Conservation (phyloP, 1,139 yeast genomes). For the Yamadazyma diospyri region DNA sequence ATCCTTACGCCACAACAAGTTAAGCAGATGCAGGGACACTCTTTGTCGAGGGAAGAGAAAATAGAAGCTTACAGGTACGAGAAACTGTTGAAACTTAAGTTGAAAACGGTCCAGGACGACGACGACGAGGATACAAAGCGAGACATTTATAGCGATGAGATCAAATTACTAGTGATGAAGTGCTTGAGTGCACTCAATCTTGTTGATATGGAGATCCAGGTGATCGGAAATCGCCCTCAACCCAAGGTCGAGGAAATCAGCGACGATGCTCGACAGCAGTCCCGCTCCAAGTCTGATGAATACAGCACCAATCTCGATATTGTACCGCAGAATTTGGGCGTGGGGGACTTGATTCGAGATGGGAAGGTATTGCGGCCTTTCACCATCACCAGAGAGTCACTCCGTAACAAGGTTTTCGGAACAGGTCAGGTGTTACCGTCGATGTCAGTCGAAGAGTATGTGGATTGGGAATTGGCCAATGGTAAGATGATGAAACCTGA, state of each 20-base stretch:
- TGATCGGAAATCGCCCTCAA: conserved; percentile 41
- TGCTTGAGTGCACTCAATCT: conserved; percentile 54
- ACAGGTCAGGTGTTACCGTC: conserved; percentile 94
- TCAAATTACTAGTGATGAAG: conserved; percentile 49
- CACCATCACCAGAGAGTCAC: conserved; percentile 64
- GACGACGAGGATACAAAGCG: conserved; percentile 61
- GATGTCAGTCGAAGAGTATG: conserved; percentile 88
- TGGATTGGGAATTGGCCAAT: conserved; percentile 78
- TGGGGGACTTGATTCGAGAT: conserved; percentile 46
- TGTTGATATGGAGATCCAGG: conserved; percentile 54
- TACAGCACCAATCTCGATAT: conserved; percentile 56
- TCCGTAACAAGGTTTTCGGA: conserved; percentile 70
- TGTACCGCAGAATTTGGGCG: conserved; percentile 27
- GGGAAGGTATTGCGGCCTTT: conserved; percentile 86
- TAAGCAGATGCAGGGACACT: conserved; percentile 27
- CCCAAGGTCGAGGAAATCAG: conserved; percentile 1
- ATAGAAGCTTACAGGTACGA: conserved; percentile 65
- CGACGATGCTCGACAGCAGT: conserved; percentile 12
- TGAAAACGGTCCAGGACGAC: conserved; percentile 17
- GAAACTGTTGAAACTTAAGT: conserved; percentile 45
- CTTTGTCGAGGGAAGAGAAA: conserved; percentile 62
- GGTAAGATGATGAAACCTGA: conserved; percentile 72
- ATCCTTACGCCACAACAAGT: conserved; percentile 38
- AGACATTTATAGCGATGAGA: conserved; percentile 50
- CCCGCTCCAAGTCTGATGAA: conserved; percentile 17